Conservation (phyloP, 768 basidiomycete genomes). For the Tylopilus rubrobrunneus region DNA sequence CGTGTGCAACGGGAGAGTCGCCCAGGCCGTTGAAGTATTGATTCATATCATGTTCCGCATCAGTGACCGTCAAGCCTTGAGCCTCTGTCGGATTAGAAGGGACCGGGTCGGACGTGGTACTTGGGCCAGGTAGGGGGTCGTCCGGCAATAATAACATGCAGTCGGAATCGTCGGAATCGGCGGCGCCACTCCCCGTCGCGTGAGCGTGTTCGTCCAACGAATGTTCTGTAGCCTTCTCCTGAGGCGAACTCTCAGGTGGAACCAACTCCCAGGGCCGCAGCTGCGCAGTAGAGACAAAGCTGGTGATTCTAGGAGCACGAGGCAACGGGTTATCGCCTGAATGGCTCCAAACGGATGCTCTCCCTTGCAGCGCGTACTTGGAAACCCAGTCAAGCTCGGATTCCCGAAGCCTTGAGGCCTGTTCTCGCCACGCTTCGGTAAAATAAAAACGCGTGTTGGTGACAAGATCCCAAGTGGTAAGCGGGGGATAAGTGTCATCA, state of each 20-base stretch:
- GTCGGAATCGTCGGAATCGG: neutral
- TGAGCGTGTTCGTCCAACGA: neutral
- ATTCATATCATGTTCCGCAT: constrained; percentile 23
- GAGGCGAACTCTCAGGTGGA: neutral
- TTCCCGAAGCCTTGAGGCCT: constrained; percentile 11
- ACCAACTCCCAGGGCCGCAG: constrained; percentile 17
- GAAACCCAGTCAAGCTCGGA: constrained; percentile 5
- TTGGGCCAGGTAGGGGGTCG: neutral
- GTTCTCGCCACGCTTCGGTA: constrained; percentile 16
- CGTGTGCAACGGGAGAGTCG: constrained; percentile 18
- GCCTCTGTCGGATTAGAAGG: neutral
- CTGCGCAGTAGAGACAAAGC: constrained; percentile 8
- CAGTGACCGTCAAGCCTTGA: constrained; percentile 4
- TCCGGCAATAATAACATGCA: neutral
- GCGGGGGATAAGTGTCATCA: constrained; percentile 15
- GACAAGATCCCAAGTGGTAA: constrained; percentile 12
- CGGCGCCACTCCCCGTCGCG: neutral
- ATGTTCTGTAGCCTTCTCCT: neutral
- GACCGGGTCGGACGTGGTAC: neutral
- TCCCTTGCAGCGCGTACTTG: neutral
- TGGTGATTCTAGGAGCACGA: constrained; percentile 5
- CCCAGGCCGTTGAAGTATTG: constrained; percentile 25
- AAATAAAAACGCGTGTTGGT: constrained; percentile 26
- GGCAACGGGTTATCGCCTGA: neutral
- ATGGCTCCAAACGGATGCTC: constrained; percentile 1